A percentile compares a stretch with the other conserved stretches of the same genome.
Evolutionary conservation across 2,329 filamentous ascomycete genomes (phyloP).

Genomic region (Xylariaceae sp.): DNA sequence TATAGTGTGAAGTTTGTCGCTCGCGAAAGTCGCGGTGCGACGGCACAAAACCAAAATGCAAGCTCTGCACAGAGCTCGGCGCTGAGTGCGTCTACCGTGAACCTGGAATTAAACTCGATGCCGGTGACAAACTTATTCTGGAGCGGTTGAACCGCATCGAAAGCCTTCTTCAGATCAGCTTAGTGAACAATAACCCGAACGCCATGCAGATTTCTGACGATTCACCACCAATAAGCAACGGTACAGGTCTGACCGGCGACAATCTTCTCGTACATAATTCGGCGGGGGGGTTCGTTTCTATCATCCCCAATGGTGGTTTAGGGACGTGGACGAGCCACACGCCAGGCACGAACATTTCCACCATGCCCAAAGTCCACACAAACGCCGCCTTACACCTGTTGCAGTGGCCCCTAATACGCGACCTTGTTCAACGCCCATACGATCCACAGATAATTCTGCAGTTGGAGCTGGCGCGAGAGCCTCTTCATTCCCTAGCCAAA

Average conservation of each 20-base stretch:
- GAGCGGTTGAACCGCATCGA: conserved; percentile 76
- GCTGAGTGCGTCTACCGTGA: conserved; percentile 82
- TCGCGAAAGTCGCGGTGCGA: conserved; percentile 77
- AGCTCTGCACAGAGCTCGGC: conserved; percentile 75
- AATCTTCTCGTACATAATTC: conserved; percentile 47
- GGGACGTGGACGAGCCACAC: conserved; percentile 64
- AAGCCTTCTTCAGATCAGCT: conserved; percentile 67
- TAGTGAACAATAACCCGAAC: conserved; percentile 49
- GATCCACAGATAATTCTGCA: conserved; percentile 78
- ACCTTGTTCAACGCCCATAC: conserved; percentile 71
- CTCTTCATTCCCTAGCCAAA: conserved; percentile 63
- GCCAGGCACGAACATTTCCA: conserved; percentile 64
- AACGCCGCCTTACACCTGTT: conserved; percentile 74
- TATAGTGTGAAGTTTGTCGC: conserved; percentile 74
- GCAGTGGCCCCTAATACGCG: conserved; percentile 75
- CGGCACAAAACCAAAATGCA: conserved; percentile 76
- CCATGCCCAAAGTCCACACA: conserved; percentile 80
- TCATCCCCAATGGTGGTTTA: conserved; percentile 60
- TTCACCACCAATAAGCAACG: conserved; percentile 62
- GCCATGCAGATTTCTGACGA: conserved; percentile 55
- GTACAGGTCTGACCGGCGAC: conserved; percentile 57
- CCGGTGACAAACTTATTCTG: conserved; percentile 79
- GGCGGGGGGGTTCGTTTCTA: conserved; percentile 46
- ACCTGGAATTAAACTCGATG: conserved; percentile 81
- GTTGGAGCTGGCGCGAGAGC: conserved; percentile 73